Percentiles rank a stretch among this genome's conserved stretches.
phyloP scores from a whole-genome alignment of 805 yeast species.

The Lachancea lanzarotensis region DNA sequence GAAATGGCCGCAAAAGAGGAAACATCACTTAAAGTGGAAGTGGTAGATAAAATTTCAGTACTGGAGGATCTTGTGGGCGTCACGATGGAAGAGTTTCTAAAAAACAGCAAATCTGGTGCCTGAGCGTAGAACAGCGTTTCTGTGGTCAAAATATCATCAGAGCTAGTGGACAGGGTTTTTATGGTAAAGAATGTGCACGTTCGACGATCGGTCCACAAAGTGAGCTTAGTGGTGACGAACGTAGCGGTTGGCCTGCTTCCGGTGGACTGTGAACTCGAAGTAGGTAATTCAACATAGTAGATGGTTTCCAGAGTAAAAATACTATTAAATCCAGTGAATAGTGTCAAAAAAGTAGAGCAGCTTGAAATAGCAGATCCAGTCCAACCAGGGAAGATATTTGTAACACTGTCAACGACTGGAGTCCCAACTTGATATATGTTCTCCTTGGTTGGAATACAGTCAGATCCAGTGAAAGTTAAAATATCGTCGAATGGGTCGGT shows the following conservation, averaged over 20 bases:
- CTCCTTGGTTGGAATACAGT: neutral
- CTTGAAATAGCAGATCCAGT: constrained; percentile 8
- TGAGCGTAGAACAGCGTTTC: constrained; percentile 2
- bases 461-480: constrained; percentile 2
- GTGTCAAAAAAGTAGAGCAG: constrained; percentile 1
- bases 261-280: neutral
- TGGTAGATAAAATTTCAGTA: neutral
- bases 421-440: neutral
- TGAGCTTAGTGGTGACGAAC: neutral
- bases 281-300: constrained; percentile 7
- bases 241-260: neutral
- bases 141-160: constrained; percentile 1
- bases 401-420: constrained; percentile 7
- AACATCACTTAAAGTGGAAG: neutral
- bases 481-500: constrained; percentile 5
- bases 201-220: constrained; percentile 2
- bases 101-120: constrained; percentile 2
- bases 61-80: neutral
- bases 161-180: neutral
- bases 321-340: constrained; percentile 3
- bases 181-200: constrained; percentile 5
- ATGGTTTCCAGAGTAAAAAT: neutral
- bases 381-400: constrained; percentile 1
- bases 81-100: neutral
- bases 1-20: neutral